These are phyloP conservation scores for Setaria viridis DNA, from an alignment of 202 grass and related monocot species.

Conservation along the genomic window DNA sequence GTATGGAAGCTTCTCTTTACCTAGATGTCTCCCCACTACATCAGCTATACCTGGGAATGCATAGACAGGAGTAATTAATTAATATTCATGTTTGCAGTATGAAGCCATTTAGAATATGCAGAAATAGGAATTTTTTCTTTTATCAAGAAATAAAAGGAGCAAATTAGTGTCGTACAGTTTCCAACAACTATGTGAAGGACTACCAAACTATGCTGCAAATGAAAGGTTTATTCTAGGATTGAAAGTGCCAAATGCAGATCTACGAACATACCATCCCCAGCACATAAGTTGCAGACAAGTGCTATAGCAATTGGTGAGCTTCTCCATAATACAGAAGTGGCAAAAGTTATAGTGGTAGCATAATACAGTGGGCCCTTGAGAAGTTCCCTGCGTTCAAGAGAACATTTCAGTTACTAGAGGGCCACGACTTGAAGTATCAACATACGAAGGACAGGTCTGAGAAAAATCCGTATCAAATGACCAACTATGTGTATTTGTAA, in stretches of 20 bases:
- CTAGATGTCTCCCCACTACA: slow-evolving; percentile 79
- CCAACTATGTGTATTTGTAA: slow-evolving; percentile 7
- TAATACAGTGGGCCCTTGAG: slow-evolving; percentile 96
- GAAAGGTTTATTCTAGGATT: background rate
- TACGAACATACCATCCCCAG: slow-evolving; percentile 74
- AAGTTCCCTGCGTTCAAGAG: slow-evolving; percentile 74
- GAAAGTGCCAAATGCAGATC: slow-evolving; percentile 1
- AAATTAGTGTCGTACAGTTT: background rate
- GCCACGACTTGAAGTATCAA: slow-evolving; percentile 19
- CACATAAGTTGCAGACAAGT: slow-evolving; percentile 93
- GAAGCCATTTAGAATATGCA: background rate
- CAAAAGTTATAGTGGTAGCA: slow-evolving; percentile 81
- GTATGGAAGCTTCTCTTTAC: slow-evolving; percentile 77
- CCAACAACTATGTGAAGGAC: background rate
- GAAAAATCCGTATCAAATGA: background rate
- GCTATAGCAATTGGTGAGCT: slow-evolving; percentile 86
- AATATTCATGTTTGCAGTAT: background rate
- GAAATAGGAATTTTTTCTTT: background rate
- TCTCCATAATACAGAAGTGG: slow-evolving; percentile 78
- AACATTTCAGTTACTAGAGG: slow-evolving; percentile 23
- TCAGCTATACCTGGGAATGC: slow-evolving; percentile 82
- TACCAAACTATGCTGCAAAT: background rate
- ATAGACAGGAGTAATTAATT: background rate
- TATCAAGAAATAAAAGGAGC: background rate
- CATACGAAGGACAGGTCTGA: background rate